Percentiles rank a stretch among this genome's conserved stretches.
Evolutionary conservation across 139 green algal genomes (phyloP).

Genomic region (Eudorina sp.): DNA sequence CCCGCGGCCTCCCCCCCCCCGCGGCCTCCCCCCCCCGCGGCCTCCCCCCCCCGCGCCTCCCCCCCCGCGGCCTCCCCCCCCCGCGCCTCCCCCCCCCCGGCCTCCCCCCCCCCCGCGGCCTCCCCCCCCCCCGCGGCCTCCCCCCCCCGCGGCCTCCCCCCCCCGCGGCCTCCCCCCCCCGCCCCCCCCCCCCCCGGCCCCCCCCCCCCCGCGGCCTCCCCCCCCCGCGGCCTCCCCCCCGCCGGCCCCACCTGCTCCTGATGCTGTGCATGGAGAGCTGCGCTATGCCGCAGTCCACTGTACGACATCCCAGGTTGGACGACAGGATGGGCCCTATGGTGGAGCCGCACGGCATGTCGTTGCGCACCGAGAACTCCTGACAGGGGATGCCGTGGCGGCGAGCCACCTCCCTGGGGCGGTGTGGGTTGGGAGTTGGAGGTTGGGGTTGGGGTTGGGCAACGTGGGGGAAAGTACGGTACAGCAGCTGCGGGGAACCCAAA

Average conservation of each 20-base stretch:
- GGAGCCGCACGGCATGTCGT: constrained; percentile 97
- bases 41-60: too few species aligned
- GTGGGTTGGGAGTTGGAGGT: too few species aligned
- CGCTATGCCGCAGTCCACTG: constrained; percentile 90
- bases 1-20: too few species aligned
- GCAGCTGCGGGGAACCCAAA: too few species aligned
- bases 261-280: constrained; percentile 67
- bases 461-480: too few species aligned
- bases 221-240: background rate
- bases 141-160: too few species aligned
- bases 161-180: background rate
- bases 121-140: background rate
- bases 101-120: too few species aligned
- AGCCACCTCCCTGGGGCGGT: constrained; percentile 54
- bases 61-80: too few species aligned
- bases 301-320: constrained; percentile 84
- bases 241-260: constrained; percentile 23
- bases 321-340: constrained; percentile 98
- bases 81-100: too few species aligned
- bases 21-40: too few species aligned
- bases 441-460: too few species aligned
- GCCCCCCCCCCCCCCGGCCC: background rate
- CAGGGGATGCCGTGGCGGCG: constrained; percentile 77
- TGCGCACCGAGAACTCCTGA: constrained; percentile 91
- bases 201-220: too few species aligned